phyloP scores from a whole-genome alignment of 768 basidiomycete genomes.

The Trametes gibbosa region DNA sequence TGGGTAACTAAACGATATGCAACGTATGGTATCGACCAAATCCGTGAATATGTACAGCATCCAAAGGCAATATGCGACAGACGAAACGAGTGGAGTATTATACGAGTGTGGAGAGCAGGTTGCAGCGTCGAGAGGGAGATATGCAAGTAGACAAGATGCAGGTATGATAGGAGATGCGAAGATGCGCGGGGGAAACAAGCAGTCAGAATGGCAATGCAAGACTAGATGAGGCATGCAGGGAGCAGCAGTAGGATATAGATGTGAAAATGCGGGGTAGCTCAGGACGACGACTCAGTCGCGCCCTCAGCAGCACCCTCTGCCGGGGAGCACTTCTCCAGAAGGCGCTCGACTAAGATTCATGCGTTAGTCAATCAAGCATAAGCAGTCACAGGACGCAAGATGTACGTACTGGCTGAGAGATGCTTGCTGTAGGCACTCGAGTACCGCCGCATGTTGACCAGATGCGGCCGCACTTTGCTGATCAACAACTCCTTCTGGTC shows the following conservation, averaged over 20 bases:
- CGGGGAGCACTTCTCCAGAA: conserved; percentile 50
- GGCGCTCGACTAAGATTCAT: conserved; percentile 56
- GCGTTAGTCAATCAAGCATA: neutral
- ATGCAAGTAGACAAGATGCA: conserved; percentile 14
- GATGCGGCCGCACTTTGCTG: conserved; percentile 59
- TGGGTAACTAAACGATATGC: conserved; percentile 18
- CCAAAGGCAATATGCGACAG: conserved; percentile 20
- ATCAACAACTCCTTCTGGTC: conserved; percentile 70
- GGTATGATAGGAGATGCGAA: neutral
- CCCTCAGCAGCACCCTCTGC: neutral
- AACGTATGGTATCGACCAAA: conserved; percentile 17
- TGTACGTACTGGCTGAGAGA: conserved; percentile 67
- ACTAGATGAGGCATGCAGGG: neutral
- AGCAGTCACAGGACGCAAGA: conserved; percentile 1
- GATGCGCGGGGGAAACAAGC: neutral
- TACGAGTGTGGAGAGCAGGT: conserved; percentile 11
- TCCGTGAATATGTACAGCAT: conserved; percentile 16
- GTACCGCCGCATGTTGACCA: conserved; percentile 67
- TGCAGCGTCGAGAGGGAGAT: conserved; percentile 11
- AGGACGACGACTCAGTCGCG: conserved; percentile 1
- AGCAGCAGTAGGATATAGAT: neutral
- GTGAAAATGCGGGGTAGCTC: neutral
- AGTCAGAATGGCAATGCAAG: neutral
- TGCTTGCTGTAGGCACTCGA: conserved; percentile 79
- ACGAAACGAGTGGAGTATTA: conserved; percentile 21